A percentile compares a stretch with the other conserved stretches of the same genome.
phyloP scores from a whole-genome alignment of 2,329 filamentous ascomycete genomes.

The Leptographium lundbergii region DNA sequence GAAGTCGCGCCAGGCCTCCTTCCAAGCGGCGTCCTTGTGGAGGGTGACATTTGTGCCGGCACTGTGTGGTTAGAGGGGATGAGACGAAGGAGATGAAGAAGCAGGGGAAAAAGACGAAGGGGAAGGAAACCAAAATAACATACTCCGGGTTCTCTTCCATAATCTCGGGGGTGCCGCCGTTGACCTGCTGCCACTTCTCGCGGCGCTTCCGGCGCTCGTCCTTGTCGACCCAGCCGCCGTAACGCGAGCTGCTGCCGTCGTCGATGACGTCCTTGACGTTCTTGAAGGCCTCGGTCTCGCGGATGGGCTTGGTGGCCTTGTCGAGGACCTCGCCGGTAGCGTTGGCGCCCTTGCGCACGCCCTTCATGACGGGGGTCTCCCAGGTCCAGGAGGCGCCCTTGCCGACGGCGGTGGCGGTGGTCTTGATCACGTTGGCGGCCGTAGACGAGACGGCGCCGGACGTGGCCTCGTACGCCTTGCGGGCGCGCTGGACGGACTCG shows the following conservation, averaged over 20 bases:
- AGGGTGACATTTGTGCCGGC: constrained; percentile 89
- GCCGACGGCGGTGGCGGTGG: constrained; percentile 74
- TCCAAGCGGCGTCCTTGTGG: constrained; percentile 96
- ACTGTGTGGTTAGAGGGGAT: constrained; percentile 29
- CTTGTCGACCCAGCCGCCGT: constrained; percentile 94
- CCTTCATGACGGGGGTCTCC: constrained; percentile 90
- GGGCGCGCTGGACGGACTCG: constrained; percentile 74
- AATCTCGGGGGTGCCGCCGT: constrained; percentile 40
- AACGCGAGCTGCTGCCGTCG: constrained; percentile 88
- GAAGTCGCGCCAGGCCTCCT: constrained; percentile 96
- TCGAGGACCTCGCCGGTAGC: constrained; percentile 79
- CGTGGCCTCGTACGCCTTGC: constrained; percentile 76
- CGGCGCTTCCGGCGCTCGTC: constrained; percentile 77
- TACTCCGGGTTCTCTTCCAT: constrained; percentile 81
- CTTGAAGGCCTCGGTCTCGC: constrained; percentile 90
- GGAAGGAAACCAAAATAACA: constrained; percentile 26
- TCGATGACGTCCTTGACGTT: constrained; percentile 93
- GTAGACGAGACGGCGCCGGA: constrained; percentile 71
- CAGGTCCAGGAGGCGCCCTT: constrained; percentile 93
- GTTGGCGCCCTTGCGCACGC: constrained; percentile 72
- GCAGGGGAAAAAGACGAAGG: constrained; percentile 12
- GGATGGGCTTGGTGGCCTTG: constrained; percentile 86
- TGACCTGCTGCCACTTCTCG: constrained; percentile 57
- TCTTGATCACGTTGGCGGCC: constrained; percentile 69
- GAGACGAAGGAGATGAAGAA: background rate